Conservation (phyloP, 1,284 basidiomycete species). For the Violaceomyces palustris region DNA sequence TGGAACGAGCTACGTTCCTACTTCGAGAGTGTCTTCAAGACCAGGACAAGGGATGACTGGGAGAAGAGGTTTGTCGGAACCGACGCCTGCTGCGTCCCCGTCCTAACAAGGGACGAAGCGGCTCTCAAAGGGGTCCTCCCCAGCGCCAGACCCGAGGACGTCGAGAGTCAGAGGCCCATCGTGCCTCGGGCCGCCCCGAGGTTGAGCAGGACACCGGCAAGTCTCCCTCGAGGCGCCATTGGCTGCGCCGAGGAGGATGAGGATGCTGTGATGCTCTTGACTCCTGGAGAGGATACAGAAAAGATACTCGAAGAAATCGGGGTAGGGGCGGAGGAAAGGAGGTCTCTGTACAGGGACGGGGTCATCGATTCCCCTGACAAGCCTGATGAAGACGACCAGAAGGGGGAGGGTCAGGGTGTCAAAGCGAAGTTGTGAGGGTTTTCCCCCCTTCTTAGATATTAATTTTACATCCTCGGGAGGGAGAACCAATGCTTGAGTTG, state of each 20-base stretch:
- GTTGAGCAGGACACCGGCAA: conserved; percentile 45
- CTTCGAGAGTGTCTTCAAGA: conserved; percentile 63
- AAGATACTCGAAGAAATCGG: conserved; percentile 40
- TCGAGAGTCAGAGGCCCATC: conserved; percentile 27
- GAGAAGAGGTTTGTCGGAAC: conserved; percentile 64
- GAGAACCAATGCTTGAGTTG: no score
- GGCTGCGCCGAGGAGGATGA: conserved; percentile 20
- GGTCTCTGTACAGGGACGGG: no score
- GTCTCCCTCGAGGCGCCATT: conserved; percentile 15
- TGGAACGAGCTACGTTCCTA: conserved; percentile 65
- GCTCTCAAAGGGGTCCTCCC: conserved; percentile 27
- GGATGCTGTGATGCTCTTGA: conserved; percentile 27
- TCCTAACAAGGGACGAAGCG: conserved; percentile 56
- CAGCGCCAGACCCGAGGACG: conserved; percentile 8
- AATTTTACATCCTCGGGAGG: no score
- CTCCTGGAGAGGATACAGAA: conserved; percentile 46
- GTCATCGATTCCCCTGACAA: no score
- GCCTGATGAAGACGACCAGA: no score
- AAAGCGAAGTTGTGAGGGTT: no score
- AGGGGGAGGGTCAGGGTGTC: no score
- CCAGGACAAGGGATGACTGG: conserved; percentile 67
- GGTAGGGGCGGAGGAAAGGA: no score
- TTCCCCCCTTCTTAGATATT: no score
- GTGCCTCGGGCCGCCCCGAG: conserved; percentile 46
- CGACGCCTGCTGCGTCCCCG: conserved; percentile 71